phyloP scores from a whole-genome alignment of 345 rosid species.

The Gossypium raimondii region DNA sequence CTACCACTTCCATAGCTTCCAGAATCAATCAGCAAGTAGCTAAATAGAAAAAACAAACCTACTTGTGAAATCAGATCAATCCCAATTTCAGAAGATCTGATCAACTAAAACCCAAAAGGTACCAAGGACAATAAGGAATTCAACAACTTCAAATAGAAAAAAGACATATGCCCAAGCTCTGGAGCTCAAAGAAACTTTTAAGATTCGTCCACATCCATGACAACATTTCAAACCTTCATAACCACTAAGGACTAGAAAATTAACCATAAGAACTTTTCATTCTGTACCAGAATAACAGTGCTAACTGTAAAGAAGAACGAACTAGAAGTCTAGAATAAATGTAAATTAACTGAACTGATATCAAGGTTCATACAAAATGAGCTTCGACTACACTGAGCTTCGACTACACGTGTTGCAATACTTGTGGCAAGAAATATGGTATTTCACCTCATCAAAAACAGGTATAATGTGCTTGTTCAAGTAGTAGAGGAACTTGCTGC shows the following conservation, averaged over 20 bases:
- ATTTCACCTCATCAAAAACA: slow-evolving; percentile 81
- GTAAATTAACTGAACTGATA: neutral
- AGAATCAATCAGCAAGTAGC: neutral
- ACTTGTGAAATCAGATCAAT: neutral
- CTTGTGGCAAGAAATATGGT: neutral
- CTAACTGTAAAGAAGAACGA: neutral
- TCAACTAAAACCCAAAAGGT: neutral
- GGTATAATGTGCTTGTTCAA: slow-evolving; percentile 84
- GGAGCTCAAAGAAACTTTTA: neutral
- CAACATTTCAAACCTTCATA: neutral
- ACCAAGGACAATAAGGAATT: neutral
- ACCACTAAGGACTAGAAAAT: neutral
- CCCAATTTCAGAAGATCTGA: neutral
- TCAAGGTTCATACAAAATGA: neutral
- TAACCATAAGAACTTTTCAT: neutral
- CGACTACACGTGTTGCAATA: too few relatives aligned
- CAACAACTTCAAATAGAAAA: neutral
- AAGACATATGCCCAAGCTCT: neutral
- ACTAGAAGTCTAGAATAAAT: neutral
- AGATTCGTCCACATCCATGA: neutral
- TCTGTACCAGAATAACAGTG: neutral
- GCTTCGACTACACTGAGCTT: too few relatives aligned
- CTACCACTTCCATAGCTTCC: neutral
- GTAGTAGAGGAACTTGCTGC: slow-evolving; percentile 84
- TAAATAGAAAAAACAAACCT: neutral